These are phyloP conservation scores for Candida sanyaensis DNA, from an alignment of 1,139 yeast species.

Conservation along the genomic window DNA sequence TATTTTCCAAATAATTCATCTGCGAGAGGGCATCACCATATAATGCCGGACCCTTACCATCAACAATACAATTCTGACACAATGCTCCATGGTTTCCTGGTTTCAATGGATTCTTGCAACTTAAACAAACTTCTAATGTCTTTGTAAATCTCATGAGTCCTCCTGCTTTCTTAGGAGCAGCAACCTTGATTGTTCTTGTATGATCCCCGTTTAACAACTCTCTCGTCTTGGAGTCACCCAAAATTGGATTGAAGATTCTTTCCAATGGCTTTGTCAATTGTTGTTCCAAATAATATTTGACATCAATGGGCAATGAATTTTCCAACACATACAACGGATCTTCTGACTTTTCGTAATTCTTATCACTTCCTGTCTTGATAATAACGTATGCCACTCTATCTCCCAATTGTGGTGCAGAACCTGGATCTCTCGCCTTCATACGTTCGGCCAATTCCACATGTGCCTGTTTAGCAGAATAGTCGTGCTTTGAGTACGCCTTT, in stretches of 20 bases:
- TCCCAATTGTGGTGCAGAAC: conserved; percentile 95
- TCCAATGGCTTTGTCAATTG: conserved; percentile 91
- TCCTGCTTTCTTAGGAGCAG: conserved; percentile 61
- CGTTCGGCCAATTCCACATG: conserved; percentile 96
- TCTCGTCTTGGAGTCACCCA: conserved; percentile 83
- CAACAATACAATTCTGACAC: conserved; percentile 75
- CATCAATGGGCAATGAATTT: conserved; percentile 90
- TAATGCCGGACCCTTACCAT: conserved; percentile 76
- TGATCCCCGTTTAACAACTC: conserved; percentile 80
- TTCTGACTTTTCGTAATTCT: conserved; percentile 93
- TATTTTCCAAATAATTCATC: conserved; percentile 77
- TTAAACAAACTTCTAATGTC: conserved; percentile 84
- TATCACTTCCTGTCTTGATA: conserved; percentile 78
- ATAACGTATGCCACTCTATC: conserved; percentile 98
- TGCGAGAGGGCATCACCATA: conserved; percentile 79
- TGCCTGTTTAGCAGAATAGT: conserved; percentile 95
- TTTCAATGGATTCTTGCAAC: conserved; percentile 80
- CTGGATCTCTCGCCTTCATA: conserved; percentile 95
- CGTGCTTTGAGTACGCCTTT: conserved; percentile 85
- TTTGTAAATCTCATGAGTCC: conserved; percentile 92
- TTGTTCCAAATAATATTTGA: conserved; percentile 89
- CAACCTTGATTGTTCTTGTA: conserved; percentile 73
- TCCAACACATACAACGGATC: conserved; percentile 94
- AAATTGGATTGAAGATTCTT: conserved; percentile 92
- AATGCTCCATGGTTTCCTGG: conserved; percentile 71